Evolutionary conservation across 73 alveolate species (phyloP).

Genomic region (Uronychia binucleata): DNA sequence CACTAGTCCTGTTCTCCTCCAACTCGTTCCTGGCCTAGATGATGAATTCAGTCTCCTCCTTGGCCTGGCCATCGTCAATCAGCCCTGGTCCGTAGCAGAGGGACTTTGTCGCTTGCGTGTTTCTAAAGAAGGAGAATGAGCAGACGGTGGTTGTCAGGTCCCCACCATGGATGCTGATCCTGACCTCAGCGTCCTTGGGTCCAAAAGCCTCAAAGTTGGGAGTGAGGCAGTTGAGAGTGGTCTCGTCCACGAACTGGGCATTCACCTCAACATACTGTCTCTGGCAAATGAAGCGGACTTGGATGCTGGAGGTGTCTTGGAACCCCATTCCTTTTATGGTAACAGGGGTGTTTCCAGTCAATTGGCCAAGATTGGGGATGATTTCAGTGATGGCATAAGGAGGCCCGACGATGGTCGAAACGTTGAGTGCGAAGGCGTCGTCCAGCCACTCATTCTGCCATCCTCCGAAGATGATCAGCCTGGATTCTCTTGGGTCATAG

Average conservation of each 20-base stretch:
- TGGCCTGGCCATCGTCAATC: slow-evolving; percentile 91
- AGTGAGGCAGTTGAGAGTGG: slow-evolving; percentile 91
- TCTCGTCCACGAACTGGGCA: slow-evolving; percentile 89
- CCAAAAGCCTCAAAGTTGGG: slow-evolving; percentile 97
- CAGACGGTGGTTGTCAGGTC: slow-evolving; percentile 94
- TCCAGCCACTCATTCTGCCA: slow-evolving; percentile 99
- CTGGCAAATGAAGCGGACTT: slow-evolving; percentile 92
- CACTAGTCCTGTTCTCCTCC: slow-evolving; percentile 96
- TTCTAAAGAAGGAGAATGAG: slow-evolving; percentile 95
- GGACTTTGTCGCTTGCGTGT: slow-evolving; percentile 97
- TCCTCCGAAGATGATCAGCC: slow-evolving; percentile 97
- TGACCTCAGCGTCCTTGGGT: slow-evolving; percentile 97
- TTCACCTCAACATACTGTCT: slow-evolving; percentile 86
- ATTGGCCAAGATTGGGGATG: slow-evolving; percentile 97
- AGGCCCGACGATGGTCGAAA: slow-evolving; percentile 98
- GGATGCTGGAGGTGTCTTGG: slow-evolving; percentile 76
- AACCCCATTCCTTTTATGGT: slow-evolving; percentile 87
- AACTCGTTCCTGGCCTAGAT: slow-evolving; percentile 96
- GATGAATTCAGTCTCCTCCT: slow-evolving; percentile 82
- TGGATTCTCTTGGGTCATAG: slow-evolving; percentile 93
- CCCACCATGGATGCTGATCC: slow-evolving; percentile 91
- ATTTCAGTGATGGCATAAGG: slow-evolving; percentile 96
- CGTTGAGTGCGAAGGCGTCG: slow-evolving; percentile 96
- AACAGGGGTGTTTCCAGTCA: slow-evolving; percentile 91
- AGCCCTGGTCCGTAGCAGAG: slow-evolving; percentile 99